Base-by-base conservation (phyloP, 192 early-diverging fungal species). In the Obelidium mucronatum region DNA sequence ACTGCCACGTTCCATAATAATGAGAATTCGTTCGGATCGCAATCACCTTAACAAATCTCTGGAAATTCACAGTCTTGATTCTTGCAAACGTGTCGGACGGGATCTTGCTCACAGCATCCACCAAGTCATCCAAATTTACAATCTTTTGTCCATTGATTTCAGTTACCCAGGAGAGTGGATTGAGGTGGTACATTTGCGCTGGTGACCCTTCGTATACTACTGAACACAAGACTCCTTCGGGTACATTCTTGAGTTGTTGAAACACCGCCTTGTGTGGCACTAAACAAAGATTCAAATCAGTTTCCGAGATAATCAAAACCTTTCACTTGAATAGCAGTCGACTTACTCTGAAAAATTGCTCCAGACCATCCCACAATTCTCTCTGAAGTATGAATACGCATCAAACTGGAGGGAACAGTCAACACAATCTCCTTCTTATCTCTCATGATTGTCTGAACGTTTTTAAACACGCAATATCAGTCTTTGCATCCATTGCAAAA, bases 131-230 rank as follows among this genome's bases (percentile, higher is more conserved):
- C n/a, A 80, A 40, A 59, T 77, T 71, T 8, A 40, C 54, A 40
- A 80, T 73, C 13, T 67, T 53, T 30, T 67, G 31, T 1, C 70
- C 79, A 59, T 80, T 76, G 48, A 80, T 73, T 54, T 81, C 76
- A 17, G 80, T 81, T 3, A 81, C 76, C 72, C 76, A 81, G 3
- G 76, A 74, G 22, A 81, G 76, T 8, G 80, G 80, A 30, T 81
- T 55, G 51, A 76, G 54, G 19, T 65, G 61, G 70, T 86, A 81
- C 26, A 81, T 19, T 51, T 83, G 82, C n/a, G 85, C 80, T 0
- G 85, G 85, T 15, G 67, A 76, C 5, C 85, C 85, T 13, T 78
- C 80, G 56, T 82, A 84, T 11, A 86, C 68, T 34, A 86, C 59
- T 13, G 78, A 78, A 63, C 81, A 82, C n/a, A 82, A 76, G 19